These are phyloP conservation scores for Geotrichum phurueaensis DNA, from an alignment of 1,139 yeast genomes.

Conservation along the genomic window DNA sequence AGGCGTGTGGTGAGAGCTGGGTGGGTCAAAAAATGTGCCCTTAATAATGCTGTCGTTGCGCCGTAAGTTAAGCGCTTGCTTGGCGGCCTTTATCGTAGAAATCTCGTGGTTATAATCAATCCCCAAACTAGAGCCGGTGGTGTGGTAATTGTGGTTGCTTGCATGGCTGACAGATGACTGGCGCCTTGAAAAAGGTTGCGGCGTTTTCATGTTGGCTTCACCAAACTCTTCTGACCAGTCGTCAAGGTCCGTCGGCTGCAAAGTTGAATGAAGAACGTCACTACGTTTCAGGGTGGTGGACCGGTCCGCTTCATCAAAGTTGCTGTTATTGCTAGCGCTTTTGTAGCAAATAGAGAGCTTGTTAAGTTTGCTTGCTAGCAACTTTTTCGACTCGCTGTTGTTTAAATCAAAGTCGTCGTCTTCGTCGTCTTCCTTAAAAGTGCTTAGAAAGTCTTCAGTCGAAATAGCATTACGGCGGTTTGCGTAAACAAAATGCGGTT, in stretches of 20 bases:
- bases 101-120: constrained; percentile 1
- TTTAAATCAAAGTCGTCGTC: constrained; percentile 9
- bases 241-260: neutral
- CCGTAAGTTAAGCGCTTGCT: neutral
- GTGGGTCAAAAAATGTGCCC: constrained; percentile 18
- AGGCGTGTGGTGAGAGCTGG: constrained; percentile 1
- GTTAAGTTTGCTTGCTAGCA: neutral
- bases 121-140: neutral
- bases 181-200: neutral
- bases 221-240: neutral
- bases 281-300: neutral
- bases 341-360: neutral
- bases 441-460: constrained; percentile 10
- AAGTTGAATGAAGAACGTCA: neutral
- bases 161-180: neutral
- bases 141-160: neutral
- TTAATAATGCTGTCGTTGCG: constrained; percentile 13
- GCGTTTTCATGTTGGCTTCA: too few species aligned
- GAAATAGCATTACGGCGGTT: neutral
- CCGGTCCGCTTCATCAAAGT: neutral
- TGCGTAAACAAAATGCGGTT: neutral
- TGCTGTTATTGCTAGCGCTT: neutral
- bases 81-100: constrained; percentile 8
- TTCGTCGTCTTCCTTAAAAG: constrained; percentile 15
- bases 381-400: neutral